phyloP scores from a whole-genome alignment of 495 filamentous ascomycete species.

The Talaromyces thailandensis region DNA sequence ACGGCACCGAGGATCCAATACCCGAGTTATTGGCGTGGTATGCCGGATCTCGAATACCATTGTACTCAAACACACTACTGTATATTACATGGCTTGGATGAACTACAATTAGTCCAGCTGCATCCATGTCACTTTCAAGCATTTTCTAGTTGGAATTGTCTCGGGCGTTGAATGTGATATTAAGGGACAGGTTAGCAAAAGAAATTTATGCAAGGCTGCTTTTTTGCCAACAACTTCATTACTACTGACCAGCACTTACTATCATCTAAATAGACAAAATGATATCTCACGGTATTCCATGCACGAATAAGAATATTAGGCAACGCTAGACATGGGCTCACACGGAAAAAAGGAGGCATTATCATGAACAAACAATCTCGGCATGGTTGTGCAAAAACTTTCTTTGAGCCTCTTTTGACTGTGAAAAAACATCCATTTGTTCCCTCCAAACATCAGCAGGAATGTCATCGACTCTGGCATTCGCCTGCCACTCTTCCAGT shows the following conservation, averaged over 20 bases:
- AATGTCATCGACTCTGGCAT: conserved; percentile 18
- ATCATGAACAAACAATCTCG: background rate
- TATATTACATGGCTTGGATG: background rate
- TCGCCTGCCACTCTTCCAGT: conserved; percentile 31
- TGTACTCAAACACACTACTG: background rate
- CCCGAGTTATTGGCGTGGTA: background rate
- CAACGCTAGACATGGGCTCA: background rate
- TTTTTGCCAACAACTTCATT: background rate
- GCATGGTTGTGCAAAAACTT: background rate
- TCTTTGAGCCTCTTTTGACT: conserved; percentile 28
- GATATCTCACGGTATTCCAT: background rate
- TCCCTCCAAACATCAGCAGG: background rate
- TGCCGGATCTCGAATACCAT: background rate
- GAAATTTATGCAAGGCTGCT: background rate
- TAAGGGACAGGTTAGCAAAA: background rate
- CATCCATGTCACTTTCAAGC: background rate
- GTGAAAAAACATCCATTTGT: conserved; percentile 20
- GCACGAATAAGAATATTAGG: background rate
- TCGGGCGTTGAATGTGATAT: background rate
- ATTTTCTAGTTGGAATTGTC: background rate
- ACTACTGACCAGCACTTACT: background rate
- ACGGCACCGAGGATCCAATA: background rate
- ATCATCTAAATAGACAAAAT: background rate
- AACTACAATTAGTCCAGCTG: background rate
- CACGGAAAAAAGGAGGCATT: background rate